A percentile compares a stretch with the other conserved stretches of the same genome.
Conservation (phyloP, 805 yeast genomes). For the Danielia reshetovae region DNA sequence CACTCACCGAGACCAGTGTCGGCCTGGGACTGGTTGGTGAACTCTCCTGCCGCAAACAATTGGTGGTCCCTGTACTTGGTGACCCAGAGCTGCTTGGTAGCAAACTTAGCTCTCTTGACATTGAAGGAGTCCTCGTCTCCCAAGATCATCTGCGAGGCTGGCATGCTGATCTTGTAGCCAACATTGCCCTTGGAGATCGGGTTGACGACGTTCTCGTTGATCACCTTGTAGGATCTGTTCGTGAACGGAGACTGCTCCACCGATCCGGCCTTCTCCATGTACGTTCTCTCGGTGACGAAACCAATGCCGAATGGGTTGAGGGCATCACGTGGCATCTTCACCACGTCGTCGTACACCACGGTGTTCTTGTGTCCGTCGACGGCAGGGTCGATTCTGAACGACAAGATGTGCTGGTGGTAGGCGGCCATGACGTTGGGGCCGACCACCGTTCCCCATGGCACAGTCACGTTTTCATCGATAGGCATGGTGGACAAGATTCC, state of each 20-base stretch:
- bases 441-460: constrained; percentile 71
- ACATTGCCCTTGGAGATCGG: constrained; percentile 68
- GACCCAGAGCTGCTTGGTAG: constrained; percentile 79
- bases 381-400: constrained; percentile 79
- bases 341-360: constrained; percentile 66
- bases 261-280: constrained; percentile 65
- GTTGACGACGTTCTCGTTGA: constrained; percentile 69
- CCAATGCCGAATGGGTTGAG: constrained; percentile 70
- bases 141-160: constrained; percentile 72
- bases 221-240: constrained; percentile 68
- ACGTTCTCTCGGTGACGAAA: constrained; percentile 57
- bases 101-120: constrained; percentile 66
- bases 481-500: constrained; percentile 86
- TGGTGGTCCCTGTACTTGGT: constrained; percentile 72
- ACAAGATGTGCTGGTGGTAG: constrained; percentile 76
- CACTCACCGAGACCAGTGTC: constrained; percentile 72
- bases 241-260: constrained; percentile 74
- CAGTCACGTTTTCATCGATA: constrained; percentile 61
- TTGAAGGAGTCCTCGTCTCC: constrained; percentile 63
- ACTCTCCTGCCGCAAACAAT: constrained; percentile 78
- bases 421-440: constrained; percentile 83
- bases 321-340: constrained; percentile 52
- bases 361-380: constrained; percentile 78
- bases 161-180: constrained; percentile 70
- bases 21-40: constrained; percentile 70